Percentiles rank a stretch among this genome's conserved stretches.
Evolutionary conservation across 306 rosid species (phyloP).

Genomic region (Acmispon strigosus): DNA sequence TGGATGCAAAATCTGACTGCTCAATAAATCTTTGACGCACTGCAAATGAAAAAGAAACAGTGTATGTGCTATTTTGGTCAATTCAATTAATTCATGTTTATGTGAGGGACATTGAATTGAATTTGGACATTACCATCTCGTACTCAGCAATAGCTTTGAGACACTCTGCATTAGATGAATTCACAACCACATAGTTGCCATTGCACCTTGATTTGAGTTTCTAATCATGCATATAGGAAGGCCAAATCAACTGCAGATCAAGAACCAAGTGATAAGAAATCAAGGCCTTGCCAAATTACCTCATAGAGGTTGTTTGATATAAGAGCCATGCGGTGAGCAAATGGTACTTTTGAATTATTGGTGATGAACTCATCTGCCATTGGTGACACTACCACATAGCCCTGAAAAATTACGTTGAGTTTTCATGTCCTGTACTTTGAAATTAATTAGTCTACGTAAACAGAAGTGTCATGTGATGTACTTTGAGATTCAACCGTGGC

Average conservation of each 20-base stretch:
- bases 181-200: no score
- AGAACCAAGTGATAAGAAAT: background rate
- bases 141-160: background rate
- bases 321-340: conserved; percentile 19
- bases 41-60: background rate
- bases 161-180: no score
- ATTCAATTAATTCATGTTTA: background rate
- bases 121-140: background rate
- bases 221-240: background rate
- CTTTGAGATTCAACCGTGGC: conserved; percentile 15
- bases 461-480: no score
- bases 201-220: background rate
- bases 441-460: no score
- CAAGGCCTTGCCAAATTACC: background rate
- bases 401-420: no score
- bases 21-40: background rate
- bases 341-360: conserved; percentile 1
- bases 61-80: background rate
- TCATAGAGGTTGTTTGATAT: conserved; percentile 23
- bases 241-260: background rate
- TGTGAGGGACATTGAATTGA: no score
- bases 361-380: background rate
- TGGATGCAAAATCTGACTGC: background rate
- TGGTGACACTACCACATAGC: background rate
- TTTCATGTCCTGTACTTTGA: no score